phyloP scores from a whole-genome alignment of 129 eudicot species.

The Oenanthe sinensis region DNA sequence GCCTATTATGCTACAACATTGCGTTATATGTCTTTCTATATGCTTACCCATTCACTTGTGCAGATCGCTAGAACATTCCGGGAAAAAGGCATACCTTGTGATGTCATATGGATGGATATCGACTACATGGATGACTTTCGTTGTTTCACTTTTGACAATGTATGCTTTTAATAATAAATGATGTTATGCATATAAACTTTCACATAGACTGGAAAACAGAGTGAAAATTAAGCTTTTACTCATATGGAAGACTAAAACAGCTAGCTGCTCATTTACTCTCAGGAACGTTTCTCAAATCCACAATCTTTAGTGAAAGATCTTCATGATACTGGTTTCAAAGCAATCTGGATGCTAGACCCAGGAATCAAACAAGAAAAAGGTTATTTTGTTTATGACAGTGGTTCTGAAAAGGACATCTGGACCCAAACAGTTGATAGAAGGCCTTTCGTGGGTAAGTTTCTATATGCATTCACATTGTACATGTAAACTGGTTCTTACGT shows the following conservation, averaged over 20 bases:
- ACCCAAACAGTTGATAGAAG: conserved; percentile 56
- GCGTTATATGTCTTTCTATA: not conserved
- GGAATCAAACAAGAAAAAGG: conserved; percentile 80
- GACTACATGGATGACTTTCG: conserved; percentile 98
- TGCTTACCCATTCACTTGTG: conserved; percentile 11
- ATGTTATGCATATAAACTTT: not conserved
- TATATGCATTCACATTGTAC: not conserved
- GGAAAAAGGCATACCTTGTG: conserved; percentile 88
- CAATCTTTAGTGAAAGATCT: conserved; percentile 64
- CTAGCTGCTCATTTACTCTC: conserved; percentile 16
- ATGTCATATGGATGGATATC: conserved; percentile 98
- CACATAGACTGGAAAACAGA: not conserved
- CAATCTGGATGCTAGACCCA: conserved; percentile 99
- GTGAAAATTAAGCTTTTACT: not conserved
- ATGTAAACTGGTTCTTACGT: conserved; percentile 7
- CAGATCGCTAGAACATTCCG: conserved; percentile 89
- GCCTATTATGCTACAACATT: not conserved
- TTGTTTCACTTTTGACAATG: conserved; percentile 88
- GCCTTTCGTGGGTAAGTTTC: conserved; percentile 61
- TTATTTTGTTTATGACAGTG: conserved; percentile 77
- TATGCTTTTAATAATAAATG: too few species aligned
- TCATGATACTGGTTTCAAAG: conserved; percentile 70
- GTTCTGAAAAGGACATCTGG: conserved; percentile 73
- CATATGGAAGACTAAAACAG: not conserved
- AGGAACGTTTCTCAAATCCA: conserved; percentile 78